Evolutionary conservation across 1,284 basidiomycete genomes (phyloP), one percentile per base, ranked within the genome.

Genomic region (Chondrostereum purpureum): DNA sequence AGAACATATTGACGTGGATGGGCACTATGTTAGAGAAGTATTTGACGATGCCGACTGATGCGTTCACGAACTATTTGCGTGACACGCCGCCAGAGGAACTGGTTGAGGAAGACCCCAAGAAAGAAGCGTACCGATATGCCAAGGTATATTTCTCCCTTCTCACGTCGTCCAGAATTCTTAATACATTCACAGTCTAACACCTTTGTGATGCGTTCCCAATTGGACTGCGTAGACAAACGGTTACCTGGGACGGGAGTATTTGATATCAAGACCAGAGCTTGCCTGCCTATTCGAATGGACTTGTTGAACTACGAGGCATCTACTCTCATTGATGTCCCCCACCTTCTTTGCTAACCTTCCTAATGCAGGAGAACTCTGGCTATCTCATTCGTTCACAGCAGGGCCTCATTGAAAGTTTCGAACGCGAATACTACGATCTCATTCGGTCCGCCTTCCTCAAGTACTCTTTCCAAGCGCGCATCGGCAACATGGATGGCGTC

Each of bases 401-500:
- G 8, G 92, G 92, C 0, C 55, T 66, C 1, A 58, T 73, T 3
- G 77, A 86, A 55, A 91, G 88, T 53, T 93, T 92, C 53, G 92
- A 96, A 63, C 75, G 79, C 53, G 92, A 95, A 62, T 90, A 91
- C 58, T 94, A 89, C 58, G 95, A 99, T 57, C 78, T 99, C 48
- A 83, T 94, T 48, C 80, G 95, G 3, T 86, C 91, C 3, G 93
- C 92, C 0, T 95, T 98, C 68, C 73, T 99, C 47, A 98, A 98
- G 69, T 99, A 95, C 65, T 88, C 80, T 55, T 90, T 98, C 70
- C 95, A 99, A 73, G 94, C 80, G 0, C 83, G 95, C 4, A 98
- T 99, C 51, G 95, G 95, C 2, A 82, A 88, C 58, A 99, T 99
- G 95, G 94, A 98, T 58, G 95, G 95, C 12, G 87, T 96, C 19